Percentiles rank a stretch among this genome's conserved stretches.
phyloP scores from a whole-genome alignment of 345 rosid species.

The Nephelium lappaceum region DNA sequence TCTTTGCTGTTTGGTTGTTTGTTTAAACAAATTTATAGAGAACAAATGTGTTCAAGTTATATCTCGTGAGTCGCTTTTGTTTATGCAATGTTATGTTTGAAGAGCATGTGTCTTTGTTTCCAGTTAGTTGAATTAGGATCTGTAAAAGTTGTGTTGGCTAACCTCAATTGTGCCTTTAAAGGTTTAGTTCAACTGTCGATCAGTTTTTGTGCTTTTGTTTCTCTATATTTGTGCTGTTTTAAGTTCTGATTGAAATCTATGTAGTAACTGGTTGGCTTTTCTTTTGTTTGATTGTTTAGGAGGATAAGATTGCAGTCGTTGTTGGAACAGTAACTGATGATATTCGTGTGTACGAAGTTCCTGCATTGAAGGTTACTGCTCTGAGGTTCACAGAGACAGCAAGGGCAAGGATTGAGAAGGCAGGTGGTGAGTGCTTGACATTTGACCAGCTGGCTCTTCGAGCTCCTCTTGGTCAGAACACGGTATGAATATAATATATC shows the following conservation, averaged over 20 bases:
- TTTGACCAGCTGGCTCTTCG: constrained; percentile 88
- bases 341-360: constrained; percentile 77
- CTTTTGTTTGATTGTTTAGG: constrained; percentile 38
- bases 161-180: background rate
- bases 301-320: constrained; percentile 72
- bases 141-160: background rate
- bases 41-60: background rate
- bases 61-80: background rate
- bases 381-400: constrained; percentile 89
- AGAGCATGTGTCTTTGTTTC: background rate
- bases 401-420: constrained; percentile 92
- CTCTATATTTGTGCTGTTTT: background rate
- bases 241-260: background rate
- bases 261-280: background rate
- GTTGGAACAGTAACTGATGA: constrained; percentile 90
- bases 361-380: constrained; percentile 76
- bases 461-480: constrained; percentile 97
- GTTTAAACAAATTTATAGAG: background rate
- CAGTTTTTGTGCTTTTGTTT: background rate
- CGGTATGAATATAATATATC: constrained; percentile 42
- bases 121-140: background rate
- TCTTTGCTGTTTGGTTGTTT: background rate
- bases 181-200: background rate
- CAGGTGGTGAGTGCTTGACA: constrained; percentile 94
- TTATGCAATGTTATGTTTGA: background rate